Evolutionary conservation across 257 asterid species (phyloP).

Genomic region (Solanum sparsipilum): DNA sequence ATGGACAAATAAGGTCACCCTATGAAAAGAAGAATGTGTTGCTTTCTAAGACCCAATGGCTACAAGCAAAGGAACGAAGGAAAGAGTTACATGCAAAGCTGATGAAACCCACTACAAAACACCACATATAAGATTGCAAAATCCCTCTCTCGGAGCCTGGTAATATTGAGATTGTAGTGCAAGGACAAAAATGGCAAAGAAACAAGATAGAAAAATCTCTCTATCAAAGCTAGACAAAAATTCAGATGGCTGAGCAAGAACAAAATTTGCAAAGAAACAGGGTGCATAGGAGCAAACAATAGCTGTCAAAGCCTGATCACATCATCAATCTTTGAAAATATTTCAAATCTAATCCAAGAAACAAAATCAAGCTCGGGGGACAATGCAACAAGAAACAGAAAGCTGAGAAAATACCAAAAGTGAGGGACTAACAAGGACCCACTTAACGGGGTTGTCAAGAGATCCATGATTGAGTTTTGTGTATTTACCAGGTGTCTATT

Average conservation of each 20-base stretch:
- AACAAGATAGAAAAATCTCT: not conserved
- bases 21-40: not conserved
- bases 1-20: not conserved
- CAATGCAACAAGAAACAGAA: not conserved
- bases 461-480: not conserved
- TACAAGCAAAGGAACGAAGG: not conserved
- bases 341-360: not conserved
- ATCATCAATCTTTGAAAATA: not conserved
- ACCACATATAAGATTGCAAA: not conserved
- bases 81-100: not conserved
- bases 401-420: not conserved
- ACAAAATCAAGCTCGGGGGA: not conserved
- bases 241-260: too few species aligned
- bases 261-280: not conserved
- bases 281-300: not conserved
- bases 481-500: too few species aligned
- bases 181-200: not conserved
- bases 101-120: not conserved
- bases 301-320: too few species aligned
- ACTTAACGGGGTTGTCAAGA: not conserved
- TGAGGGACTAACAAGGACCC: not conserved
- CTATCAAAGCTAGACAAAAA: not conserved
- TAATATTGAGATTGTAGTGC: not conserved
- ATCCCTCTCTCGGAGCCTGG: not conserved
- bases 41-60: not conserved